These are phyloP conservation scores for Haplosporangium sp. DNA, from an alignment of 371 early-diverging fungal species.

Conservation along the genomic window DNA sequence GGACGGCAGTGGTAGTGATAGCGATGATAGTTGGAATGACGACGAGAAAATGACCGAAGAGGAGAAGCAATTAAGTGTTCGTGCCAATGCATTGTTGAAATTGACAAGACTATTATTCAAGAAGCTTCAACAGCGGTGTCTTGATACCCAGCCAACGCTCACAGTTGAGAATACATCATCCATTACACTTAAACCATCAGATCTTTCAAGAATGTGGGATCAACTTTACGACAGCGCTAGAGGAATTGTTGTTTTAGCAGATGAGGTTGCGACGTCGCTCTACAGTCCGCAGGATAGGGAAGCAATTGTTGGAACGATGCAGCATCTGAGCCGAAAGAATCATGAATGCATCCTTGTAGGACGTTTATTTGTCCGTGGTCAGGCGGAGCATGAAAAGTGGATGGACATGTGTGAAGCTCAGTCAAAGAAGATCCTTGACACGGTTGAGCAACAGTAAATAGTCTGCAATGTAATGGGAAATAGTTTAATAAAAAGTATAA, in stretches of 20 bases:
- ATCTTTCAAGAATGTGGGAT: slow-evolving; percentile 53
- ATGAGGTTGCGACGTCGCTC: slow-evolving; percentile 51
- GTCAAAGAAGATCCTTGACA: slow-evolving; percentile 46
- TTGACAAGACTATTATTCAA: slow-evolving; percentile 47
- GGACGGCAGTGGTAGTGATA: slow-evolving; percentile 26
- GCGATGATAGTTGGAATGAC: slow-evolving; percentile 51
- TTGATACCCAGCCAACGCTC: slow-evolving; percentile 27
- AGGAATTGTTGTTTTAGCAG: slow-evolving; percentile 43
- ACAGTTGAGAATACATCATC: slow-evolving; percentile 2
- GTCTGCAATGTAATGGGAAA: neutral
- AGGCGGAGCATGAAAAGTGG: slow-evolving; percentile 53
- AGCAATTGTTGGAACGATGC: slow-evolving; percentile 22
- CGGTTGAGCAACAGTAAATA: slow-evolving; percentile 6
- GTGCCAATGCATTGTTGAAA: slow-evolving; percentile 41
- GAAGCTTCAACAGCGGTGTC: slow-evolving; percentile 53
- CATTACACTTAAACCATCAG: slow-evolving; percentile 28
- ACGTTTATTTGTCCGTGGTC: slow-evolving; percentile 47
- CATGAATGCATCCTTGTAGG: slow-evolving; percentile 49
- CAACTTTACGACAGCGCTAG: slow-evolving; percentile 43
- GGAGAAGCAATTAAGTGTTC: slow-evolving; percentile 51
- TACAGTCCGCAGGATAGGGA: slow-evolving; percentile 45
- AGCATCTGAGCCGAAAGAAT: slow-evolving; percentile 42
- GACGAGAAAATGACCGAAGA: slow-evolving; percentile 52
- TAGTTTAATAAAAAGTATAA: neutral
- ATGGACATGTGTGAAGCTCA: slow-evolving; percentile 55